Evolutionary conservation across 257 asterid genomes (phyloP).

Genomic region (Gentiana dahurica): DNA sequence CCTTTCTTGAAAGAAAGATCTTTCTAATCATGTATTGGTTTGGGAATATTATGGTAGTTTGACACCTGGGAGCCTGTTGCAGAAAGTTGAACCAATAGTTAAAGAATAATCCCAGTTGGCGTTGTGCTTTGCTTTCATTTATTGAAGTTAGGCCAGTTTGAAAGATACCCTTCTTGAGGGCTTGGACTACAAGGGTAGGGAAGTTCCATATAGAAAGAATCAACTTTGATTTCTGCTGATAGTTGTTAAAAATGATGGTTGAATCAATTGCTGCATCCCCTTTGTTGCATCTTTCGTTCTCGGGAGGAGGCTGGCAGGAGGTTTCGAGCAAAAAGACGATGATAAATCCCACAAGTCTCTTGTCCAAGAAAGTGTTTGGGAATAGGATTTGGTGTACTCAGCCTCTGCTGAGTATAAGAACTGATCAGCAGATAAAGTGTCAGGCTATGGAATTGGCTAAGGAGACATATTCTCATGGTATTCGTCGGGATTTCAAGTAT

Average conservation of each 20-base stretch:
- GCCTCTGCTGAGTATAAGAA: conserved; percentile 12
- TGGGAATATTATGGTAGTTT: conserved; percentile 15
- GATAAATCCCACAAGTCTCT: conserved; percentile 22
- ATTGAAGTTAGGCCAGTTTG: background rate
- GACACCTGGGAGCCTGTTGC: conserved; percentile 14
- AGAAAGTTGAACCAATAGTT: conserved; percentile 9
- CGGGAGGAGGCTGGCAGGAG: conserved; percentile 32
- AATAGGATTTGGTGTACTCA: conserved; percentile 20
- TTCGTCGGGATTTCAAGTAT: conserved; percentile 35
- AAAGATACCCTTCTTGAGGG: background rate
- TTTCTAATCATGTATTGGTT: conserved; percentile 1
- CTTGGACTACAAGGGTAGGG: background rate
- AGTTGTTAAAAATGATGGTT: conserved; percentile 34
- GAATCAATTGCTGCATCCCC: conserved; percentile 70
- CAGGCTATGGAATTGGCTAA: conserved; percentile 69
- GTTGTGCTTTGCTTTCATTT: background rate
- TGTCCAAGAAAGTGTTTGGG: conserved; percentile 17
- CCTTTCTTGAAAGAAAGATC: no score
- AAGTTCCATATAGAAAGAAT: background rate
- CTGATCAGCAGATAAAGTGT: conserved; percentile 29
- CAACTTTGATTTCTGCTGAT: conserved; percentile 2
- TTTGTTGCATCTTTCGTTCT: conserved; percentile 44
- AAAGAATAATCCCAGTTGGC: conserved; percentile 3
- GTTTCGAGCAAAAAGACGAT: conserved; percentile 23
- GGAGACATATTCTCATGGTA: conserved; percentile 38